Evolutionary conservation across 2,329 filamentous ascomycete species (phyloP), one percentile per base, ranked within the genome.

Genomic region (Phaeoacremonium minimum): DNA sequence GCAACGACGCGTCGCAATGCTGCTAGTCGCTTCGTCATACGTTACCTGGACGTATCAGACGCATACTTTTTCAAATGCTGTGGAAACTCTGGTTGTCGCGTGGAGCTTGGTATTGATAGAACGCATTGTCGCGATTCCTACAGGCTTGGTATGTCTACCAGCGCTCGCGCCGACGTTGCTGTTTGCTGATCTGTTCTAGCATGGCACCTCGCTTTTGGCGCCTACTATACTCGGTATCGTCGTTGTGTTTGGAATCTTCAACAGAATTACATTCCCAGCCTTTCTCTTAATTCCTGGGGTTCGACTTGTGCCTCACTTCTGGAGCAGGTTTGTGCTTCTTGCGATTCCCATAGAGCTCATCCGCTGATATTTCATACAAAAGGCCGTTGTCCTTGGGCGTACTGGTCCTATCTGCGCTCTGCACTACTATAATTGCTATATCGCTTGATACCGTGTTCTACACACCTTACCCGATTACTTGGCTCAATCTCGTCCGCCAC

Each of bases 11-110:
- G 69, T 84, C 37, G 87, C 89, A 8, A 77, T 94, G 30, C 71
- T 94, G 31, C 73, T 98, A 39, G 85, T 96, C 42, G 89, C 91
- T 31, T 97, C 91, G 18, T 96, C 89, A 17, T 98, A 97, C 64
- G 91, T 96, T 49, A 98, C 93, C 32, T 98, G 93, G 91, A 96
- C 91, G 30, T 95, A 91, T 65, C 93, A 98, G 64, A 93, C 88
- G 14, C 93, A 98, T 63, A 97, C 93, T 11, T 97, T 98, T 61
- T 97, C 91, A 45, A 98, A 98, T 64, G 94, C 91, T 43, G 77
- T 97, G 47, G 93, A 98, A 67, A 97, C 93, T 4, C 69, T 98
- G 49, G 75, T 91, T 34, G 89, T 98, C 35, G 78, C 87, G 36
- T 98, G 93, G 93, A 90, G 86, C 53, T 66, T 98, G 60, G 90